Evolutionary conservation across 148 eudicot species (phyloP).

Genomic region (Amaranthus cruentus): DNA sequence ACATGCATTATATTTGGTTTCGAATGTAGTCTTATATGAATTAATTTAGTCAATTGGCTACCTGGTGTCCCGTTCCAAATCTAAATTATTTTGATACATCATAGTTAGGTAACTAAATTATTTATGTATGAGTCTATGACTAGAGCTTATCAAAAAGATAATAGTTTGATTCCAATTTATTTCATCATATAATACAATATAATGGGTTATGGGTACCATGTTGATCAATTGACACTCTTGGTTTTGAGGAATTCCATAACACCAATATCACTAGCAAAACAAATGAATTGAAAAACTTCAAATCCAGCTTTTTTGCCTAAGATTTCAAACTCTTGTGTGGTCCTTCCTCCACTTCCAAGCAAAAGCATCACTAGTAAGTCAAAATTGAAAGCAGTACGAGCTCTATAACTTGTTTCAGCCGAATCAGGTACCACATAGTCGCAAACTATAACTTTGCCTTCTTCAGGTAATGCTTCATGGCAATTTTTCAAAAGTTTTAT

Average conservation of each 20-base stretch:
- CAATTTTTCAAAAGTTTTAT: constrained; percentile 38
- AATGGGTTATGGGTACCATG: too few species aligned
- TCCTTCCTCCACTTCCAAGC: constrained; percentile 39
- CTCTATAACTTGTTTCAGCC: constrained; percentile 16
- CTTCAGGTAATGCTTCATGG: constrained; percentile 27
- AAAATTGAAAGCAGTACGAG: constrained; percentile 17
- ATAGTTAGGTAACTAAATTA: too few species aligned
- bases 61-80: too few species aligned
- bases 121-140: too few species aligned
- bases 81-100: too few species aligned
- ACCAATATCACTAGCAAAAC: constrained; percentile 25
- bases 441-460: constrained; percentile 33
- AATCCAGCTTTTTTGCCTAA: constrained; percentile 40
- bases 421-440: constrained; percentile 30
- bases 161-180: too few species aligned
- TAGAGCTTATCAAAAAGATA: too few species aligned
- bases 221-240: too few species aligned
- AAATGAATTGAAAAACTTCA: constrained; percentile 10
- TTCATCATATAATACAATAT: too few species aligned
- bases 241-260: constrained; percentile 28
- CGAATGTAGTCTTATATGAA: too few species aligned
- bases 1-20: too few species aligned
- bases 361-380: constrained; percentile 29
- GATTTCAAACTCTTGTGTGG: constrained; percentile 25
- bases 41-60: too few species aligned